Evolutionary conservation across 1,284 basidiomycete genomes (phyloP), one percentile per base, ranked within the genome.

Genomic region (Takashimella tepidaria): DNA sequence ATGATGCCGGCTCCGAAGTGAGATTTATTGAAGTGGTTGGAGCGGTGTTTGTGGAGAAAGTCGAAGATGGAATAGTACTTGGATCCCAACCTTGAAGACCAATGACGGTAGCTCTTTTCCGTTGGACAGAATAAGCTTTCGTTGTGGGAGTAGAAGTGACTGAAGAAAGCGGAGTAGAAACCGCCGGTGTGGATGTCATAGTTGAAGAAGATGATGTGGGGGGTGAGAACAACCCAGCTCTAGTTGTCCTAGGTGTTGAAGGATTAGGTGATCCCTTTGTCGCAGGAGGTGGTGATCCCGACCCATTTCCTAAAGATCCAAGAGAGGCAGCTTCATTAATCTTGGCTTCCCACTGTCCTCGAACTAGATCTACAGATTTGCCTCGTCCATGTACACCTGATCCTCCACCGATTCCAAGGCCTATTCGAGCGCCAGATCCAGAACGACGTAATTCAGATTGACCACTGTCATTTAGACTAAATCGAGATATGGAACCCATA

Each of bases 281-380:
- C 8, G 31, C 31, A 8, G 31, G 21, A 3, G 31, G 49, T 11
- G 52, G 27, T 26, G 49, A 50, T 16, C 49, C 43, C 19, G 21
- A 46, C 10, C 10, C 31, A 8, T 8, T 37, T 8, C 31, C 31
- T 8, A 16, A 8, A n/a, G n/a, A n/a, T n/a, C n/a, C n/a, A 2
- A 44, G 40, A 0, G 27, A 23, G 5, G 53, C 47, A 1, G 63
- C 54, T 46, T 64, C 61, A 37, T 49, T 61, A 41, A 73, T 73
- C 58, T 70, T 71, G 1, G 64, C 64, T 51, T 74, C 68, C 72
- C 72, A 74, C 57, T 69, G 62, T 3, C 60, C 60, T 16, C 70
- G 55, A 5, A 66, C 70, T n/a, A 64, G 50, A 51, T 69, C 68
- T 21, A 74, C 67, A 0, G 68, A 69, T 53, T 65, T 66, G 41